Conservation (phyloP, 2,329 filamentous ascomycete genomes). For the Cercospora sp. region DNA sequence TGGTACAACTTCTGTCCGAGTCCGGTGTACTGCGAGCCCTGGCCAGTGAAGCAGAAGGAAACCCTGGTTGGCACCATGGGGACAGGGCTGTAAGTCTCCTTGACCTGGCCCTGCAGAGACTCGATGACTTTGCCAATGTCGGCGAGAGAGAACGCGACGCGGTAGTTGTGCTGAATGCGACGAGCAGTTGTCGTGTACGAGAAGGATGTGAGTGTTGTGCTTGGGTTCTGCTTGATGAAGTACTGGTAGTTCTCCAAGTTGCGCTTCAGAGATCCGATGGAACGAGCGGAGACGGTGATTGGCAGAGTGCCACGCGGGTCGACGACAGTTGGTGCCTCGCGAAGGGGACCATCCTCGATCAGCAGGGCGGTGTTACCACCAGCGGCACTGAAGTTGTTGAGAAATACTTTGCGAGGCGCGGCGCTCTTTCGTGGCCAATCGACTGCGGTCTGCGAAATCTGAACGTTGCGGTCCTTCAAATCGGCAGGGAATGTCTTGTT, state of each 20-base stretch:
- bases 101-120: slow-evolving; percentile 49
- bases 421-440: slow-evolving; percentile 50
- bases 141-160: slow-evolving; percentile 49
- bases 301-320: slow-evolving; percentile 52
- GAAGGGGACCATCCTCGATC: slow-evolving; percentile 53
- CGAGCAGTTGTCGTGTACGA: slow-evolving; percentile 56
- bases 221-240: slow-evolving; percentile 49
- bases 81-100: slow-evolving; percentile 54
- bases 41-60: slow-evolving; percentile 55
- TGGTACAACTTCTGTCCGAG: slow-evolving; percentile 54
- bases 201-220: slow-evolving; percentile 50
- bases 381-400: slow-evolving; percentile 57
- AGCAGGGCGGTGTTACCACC: slow-evolving; percentile 56
- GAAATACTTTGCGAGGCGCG: slow-evolving; percentile 51
- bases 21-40: slow-evolving; percentile 55
- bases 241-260: slow-evolving; percentile 52
- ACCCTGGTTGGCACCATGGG: slow-evolving; percentile 54
- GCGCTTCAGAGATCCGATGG: slow-evolving; percentile 53
- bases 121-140: slow-evolving; percentile 51
- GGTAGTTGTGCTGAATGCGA: slow-evolving; percentile 56
- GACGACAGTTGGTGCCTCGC: slow-evolving; percentile 42
- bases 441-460: slow-evolving; percentile 51
- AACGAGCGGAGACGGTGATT: slow-evolving; percentile 53
- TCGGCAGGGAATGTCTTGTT: slow-evolving; percentile 58
- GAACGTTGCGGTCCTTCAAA: slow-evolving; percentile 53